Base-by-base conservation (phyloP, 1,139 yeast genomes). In the Pneumocystis canis region DNA sequence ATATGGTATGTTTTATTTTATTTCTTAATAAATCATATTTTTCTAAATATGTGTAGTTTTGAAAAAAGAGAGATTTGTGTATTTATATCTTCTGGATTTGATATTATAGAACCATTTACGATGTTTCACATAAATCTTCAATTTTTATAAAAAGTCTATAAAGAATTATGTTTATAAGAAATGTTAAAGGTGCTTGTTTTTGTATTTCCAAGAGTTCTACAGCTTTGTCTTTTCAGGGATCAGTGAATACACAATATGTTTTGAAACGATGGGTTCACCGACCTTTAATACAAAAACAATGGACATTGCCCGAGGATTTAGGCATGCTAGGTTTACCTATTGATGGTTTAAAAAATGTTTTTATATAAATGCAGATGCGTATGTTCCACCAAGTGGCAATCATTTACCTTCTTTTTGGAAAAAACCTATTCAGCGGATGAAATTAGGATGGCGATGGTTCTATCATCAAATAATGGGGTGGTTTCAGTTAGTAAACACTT, bases 371-470 rank as follows among this genome's bases (percentile, higher is more conserved):
- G 14, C 20, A 65, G 67, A 63, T 60, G 66, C 62, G 9, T 65
- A 65, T 62, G 41, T 65, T 58, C 66, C 66, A 1, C 67, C 67
- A 6, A 59, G 65, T 9, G 65, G 67, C 31, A 56, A n/a, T 25
- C 62, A 62, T 58, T 31, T 53, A 20, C 67, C 67, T 7, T 16
- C 61, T 11, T 20, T 61, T 9, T 6, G 60, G 18, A 18, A 60
- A 35, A 28, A 61, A 25, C 66, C 66, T 9, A 20, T 33, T 40
- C 58, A 64, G n/a, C 47, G 54, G 31, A 28, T 39, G 40, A 14
- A n/a, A 40, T 47, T 58, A 33, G 25, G 2, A 9, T 32, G 28
- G 54, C 53, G 64, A 60, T 31, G 47, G 62, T 16, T 20, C 18
- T 20, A 25, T 33, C 41, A 30, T 30, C 14, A n/a, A 14, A 18